Percentiles rank a stretch among this genome's conserved stretches.
Evolutionary conservation across 768 basidiomycete genomes (phyloP).

Genomic region (Mrakia hoshinonis): DNA sequence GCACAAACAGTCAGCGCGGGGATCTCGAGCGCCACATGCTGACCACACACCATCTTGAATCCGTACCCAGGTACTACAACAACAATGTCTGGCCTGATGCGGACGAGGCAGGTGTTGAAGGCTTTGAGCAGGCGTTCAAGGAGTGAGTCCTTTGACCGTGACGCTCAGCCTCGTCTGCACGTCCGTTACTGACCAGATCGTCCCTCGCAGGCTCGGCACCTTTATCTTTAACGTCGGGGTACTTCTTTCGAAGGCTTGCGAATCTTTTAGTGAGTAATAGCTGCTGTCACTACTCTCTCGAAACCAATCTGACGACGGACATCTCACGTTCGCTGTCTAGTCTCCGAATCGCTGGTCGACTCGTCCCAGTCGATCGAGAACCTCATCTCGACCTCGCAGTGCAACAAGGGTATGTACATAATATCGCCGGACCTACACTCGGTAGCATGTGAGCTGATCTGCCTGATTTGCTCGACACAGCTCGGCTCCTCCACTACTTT

Average conservation of each 20-base stretch:
- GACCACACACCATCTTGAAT: background rate
- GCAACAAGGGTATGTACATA: conserved; percentile 51
- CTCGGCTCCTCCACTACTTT: conserved; percentile 92
- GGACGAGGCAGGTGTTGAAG: conserved; percentile 56
- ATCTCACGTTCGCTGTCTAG: background rate
- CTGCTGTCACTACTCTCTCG: too few species aligned
- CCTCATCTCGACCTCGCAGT: conserved; percentile 67
- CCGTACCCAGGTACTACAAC: conserved; percentile 44
- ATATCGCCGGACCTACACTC: too few species aligned
- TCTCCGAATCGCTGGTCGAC: conserved; percentile 55
- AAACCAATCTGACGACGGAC: too few species aligned
- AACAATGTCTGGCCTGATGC: conserved; percentile 65
- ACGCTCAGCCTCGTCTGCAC: too few species aligned
- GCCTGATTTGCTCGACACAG: conserved; percentile 37
- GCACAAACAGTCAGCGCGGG: background rate
- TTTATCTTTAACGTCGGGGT: conserved; percentile 69
- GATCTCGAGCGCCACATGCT: background rate
- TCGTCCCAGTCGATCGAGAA: conserved; percentile 58
- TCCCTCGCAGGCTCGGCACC: conserved; percentile 34
- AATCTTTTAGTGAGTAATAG: conserved; percentile 65
- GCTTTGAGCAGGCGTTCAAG: conserved; percentile 83
- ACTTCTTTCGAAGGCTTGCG: conserved; percentile 74
- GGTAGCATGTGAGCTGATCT: conserved; percentile 3
- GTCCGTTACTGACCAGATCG: background rate
- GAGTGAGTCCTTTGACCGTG: conserved; percentile 55